phyloP scores from a whole-genome alignment of 176 grass and related monocot genomes.

The Elaeis guineensis region DNA sequence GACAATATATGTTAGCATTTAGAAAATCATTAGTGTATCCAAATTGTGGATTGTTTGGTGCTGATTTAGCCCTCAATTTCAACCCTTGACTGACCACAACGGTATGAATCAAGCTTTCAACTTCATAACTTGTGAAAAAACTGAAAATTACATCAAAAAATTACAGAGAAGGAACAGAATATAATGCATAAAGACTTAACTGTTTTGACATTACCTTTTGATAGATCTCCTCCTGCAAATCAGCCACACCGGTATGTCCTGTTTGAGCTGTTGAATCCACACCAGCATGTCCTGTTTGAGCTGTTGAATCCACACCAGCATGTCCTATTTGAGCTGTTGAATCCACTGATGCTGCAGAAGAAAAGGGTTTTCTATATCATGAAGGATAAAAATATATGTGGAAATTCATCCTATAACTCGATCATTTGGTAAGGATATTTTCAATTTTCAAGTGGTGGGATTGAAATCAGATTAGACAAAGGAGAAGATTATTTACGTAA shows the following conservation, averaged over 20 bases:
- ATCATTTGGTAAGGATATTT: neutral
- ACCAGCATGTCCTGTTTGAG: neutral
- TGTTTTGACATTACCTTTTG: neutral
- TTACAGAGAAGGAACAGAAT: neutral
- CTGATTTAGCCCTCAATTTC: no score
- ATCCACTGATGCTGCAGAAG: neutral
- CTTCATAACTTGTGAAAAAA: neutral
- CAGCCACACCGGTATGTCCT: neutral
- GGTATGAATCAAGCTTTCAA: no score
- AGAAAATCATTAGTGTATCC: no score
- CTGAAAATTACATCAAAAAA: neutral
- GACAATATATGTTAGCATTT: no score
- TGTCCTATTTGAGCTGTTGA: neutral
- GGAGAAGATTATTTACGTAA: no score
- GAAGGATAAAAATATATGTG: neutral
- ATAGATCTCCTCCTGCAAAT: neutral
- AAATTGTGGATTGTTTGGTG: no score
- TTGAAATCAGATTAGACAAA: no score
- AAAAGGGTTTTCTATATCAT: neutral
- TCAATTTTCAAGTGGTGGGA: neutral
- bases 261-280: neutral
- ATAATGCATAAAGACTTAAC: neutral
- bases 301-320: neutral
- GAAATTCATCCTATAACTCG: neutral
- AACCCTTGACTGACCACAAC: no score